Conservation (phyloP, 192 early-diverging fungal genomes). For the Coemansia umbellata region DNA sequence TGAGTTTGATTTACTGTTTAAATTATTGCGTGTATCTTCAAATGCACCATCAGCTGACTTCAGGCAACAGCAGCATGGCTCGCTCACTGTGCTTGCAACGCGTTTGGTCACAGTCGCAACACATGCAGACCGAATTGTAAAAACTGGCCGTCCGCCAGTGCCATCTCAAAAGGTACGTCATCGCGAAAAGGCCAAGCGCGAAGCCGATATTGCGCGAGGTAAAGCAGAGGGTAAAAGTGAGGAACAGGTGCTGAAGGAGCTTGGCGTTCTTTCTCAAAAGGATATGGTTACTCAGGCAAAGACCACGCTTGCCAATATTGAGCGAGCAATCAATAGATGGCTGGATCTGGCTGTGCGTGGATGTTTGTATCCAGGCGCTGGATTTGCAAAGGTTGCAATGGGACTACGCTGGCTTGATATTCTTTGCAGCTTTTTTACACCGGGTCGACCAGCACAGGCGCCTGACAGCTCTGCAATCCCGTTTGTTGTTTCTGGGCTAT, state of each 20-base stretch:
- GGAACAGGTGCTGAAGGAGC: conserved; percentile 32
- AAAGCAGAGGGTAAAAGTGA: conserved; percentile 20
- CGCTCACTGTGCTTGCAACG: conserved; percentile 57
- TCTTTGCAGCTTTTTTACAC: conserved; percentile 30
- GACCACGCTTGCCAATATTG: conserved; percentile 3
- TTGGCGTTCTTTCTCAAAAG: conserved; percentile 28
- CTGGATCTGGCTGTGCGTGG: conserved; percentile 43
- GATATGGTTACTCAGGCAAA: conserved; percentile 33
- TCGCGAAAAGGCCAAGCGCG: conserved; percentile 29
- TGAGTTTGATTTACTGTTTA: conserved; percentile 64
- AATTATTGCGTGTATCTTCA: conserved; percentile 65
- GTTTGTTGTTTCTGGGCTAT: conserved; percentile 19
- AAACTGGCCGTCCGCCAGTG: conserved; percentile 32
- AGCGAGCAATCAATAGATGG: conserved; percentile 29
- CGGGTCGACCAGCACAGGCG: conserved; percentile 11
- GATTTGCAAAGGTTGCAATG: conserved; percentile 46
- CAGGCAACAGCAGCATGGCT: conserved; percentile 67
- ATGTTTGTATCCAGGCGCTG: conserved; percentile 48
- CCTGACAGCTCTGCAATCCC: conserved; percentile 22
- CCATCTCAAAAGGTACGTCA: conserved; percentile 44
- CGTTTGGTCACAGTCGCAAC: conserved; percentile 51
- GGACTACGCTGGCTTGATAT: conserved; percentile 47
- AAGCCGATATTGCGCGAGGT: conserved; percentile 20
- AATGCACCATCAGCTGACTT: conserved; percentile 77
- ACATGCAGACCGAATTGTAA: conserved; percentile 34